phyloP scores from a whole-genome alignment of 2,329 filamentous ascomycete genomes.

The Gliomastix tumulicola region DNA sequence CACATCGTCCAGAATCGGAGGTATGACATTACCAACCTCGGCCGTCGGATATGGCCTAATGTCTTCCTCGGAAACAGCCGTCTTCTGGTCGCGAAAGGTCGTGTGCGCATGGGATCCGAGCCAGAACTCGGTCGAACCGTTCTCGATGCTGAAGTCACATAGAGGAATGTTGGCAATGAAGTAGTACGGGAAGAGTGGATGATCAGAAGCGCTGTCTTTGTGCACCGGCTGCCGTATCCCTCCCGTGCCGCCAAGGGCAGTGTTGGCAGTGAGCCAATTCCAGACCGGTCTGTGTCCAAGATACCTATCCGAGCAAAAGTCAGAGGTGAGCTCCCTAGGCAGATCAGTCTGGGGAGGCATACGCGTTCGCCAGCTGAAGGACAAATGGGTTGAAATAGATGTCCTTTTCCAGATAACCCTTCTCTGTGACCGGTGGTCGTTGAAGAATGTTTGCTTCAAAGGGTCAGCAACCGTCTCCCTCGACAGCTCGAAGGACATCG shows the following conservation, averaged over 20 bases:
- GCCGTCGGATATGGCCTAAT: background rate
- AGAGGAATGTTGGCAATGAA: background rate
- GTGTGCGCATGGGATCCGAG: background rate
- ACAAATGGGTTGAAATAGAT: background rate
- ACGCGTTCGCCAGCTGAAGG: background rate
- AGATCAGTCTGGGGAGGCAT: background rate
- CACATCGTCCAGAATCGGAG: background rate
- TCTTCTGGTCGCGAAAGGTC: background rate
- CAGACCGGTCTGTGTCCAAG: background rate
- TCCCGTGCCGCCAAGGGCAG: background rate
- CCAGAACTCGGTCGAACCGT: background rate
- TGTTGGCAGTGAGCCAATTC: background rate
- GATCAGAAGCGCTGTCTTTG: background rate
- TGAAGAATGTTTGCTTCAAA: background rate
- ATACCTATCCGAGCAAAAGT: no score
- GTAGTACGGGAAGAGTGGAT: background rate
- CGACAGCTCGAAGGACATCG: no score
- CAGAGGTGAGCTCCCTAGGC: no score
- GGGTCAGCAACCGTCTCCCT: no score
- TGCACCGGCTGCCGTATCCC: background rate
- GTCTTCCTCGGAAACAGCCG: background rate
- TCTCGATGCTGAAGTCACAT: background rate
- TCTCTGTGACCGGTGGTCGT: background rate
- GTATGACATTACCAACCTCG: background rate
- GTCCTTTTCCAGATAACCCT: background rate